Evolutionary conservation across 1,284 basidiomycete genomes (phyloP).

Genomic region (Sporisorium exsertum): DNA sequence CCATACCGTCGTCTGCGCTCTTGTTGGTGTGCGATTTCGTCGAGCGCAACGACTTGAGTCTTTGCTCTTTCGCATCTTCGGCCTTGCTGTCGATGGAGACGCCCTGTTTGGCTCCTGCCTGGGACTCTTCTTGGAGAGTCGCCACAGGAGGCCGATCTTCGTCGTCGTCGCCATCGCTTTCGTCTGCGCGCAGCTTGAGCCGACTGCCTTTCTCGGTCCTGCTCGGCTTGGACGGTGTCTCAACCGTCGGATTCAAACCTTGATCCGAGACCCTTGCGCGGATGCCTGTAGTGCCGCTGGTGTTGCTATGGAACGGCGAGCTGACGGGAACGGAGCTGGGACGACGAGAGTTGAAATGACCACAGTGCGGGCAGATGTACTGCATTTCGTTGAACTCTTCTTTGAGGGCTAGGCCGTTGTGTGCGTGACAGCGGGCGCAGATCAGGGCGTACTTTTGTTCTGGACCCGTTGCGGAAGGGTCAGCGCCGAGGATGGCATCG

Average conservation of each 20-base stretch:
- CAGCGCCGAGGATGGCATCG: constrained; percentile 70
- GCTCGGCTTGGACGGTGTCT: constrained; percentile 37
- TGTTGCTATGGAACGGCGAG: constrained; percentile 55
- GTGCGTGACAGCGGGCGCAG: constrained; percentile 89
- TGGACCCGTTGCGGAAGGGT: constrained; percentile 67
- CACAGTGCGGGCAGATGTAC: constrained; percentile 81
- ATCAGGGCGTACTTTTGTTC: constrained; percentile 84
- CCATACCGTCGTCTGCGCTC: constrained; percentile 29
- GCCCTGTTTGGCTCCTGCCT: background rate
- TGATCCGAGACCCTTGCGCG: constrained; percentile 1
- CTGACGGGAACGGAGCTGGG: constrained; percentile 64
- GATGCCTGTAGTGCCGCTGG: background rate
- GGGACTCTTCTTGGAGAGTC: constrained; percentile 23
- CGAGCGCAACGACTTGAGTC: constrained; percentile 23
- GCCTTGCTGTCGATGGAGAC: constrained; percentile 16
- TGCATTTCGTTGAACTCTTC: constrained; percentile 88
- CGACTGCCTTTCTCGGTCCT: constrained; percentile 17
- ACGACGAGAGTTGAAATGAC: constrained; percentile 76
- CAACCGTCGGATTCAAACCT: background rate
- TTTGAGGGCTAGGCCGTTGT: constrained; percentile 93
- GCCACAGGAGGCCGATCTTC: constrained; percentile 30
- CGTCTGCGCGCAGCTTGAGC: constrained; percentile 34
- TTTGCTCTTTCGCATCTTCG: constrained; percentile 8
- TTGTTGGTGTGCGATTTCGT: constrained; percentile 21
- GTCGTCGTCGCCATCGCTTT: constrained; percentile 20